phyloP scores from a whole-genome alignment of 1,284 basidiomycete species.

The Moesziomyces parantarcticus region DNA sequence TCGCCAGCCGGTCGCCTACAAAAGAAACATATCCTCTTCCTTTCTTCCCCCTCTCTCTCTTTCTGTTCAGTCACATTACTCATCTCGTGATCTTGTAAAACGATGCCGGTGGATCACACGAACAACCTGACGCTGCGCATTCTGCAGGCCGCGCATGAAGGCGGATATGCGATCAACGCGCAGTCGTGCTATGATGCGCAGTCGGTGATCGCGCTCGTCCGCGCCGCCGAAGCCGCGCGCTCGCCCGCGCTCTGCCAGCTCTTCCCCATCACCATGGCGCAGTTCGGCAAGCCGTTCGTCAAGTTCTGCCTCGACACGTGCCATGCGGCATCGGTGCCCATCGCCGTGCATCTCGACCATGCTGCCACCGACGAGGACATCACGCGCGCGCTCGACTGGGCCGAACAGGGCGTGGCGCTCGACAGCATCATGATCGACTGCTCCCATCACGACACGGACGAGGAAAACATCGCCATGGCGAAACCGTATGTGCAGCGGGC shows the following conservation, averaged over 20 bases:
- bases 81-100: no score
- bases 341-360: constrained; percentile 50
- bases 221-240: constrained; percentile 24
- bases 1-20: no score
- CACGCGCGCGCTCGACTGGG: constrained; percentile 27
- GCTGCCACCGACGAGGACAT: constrained; percentile 46
- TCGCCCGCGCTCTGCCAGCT: constrained; percentile 45
- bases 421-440: constrained; percentile 55
- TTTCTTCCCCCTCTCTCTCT: background rate
- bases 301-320: constrained; percentile 30
- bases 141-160: constrained; percentile 22
- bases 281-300: constrained; percentile 46
- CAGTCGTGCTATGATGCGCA: constrained; percentile 46
- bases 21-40: no score
- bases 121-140: constrained; percentile 47
- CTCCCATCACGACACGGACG: constrained; percentile 41
- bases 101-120: constrained; percentile 16
- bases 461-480: constrained; percentile 48
- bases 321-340: constrained; percentile 41
- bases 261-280: constrained; percentile 50
- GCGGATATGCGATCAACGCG: constrained; percentile 43
- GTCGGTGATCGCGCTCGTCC: constrained; percentile 40
- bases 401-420: constrained; percentile 31
- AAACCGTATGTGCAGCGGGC: constrained; percentile 53
- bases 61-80: background rate